Base-by-base conservation (phyloP, 352 stramenopile species). In the Pythium volutum region DNA sequence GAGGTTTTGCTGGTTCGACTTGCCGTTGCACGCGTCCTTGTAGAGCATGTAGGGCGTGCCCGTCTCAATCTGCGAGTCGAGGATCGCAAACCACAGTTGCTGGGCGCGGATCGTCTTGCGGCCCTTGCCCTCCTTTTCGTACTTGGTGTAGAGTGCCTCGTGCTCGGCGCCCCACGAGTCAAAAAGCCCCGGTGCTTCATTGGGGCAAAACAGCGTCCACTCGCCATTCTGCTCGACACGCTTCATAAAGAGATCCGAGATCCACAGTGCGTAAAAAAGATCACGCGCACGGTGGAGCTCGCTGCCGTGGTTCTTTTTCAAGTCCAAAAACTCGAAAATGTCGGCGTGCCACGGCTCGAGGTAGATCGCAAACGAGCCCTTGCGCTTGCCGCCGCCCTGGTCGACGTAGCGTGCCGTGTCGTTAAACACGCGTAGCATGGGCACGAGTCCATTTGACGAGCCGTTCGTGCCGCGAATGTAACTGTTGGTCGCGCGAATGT, bases 381-480 rank as follows among this genome's bases (percentile, higher is more conserved):
- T 99, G 51, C 97, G 84, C 71, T 99, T 97, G 66, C 97, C 96
- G 52, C 96, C 96, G 36, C 96, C 96, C 77, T 99, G 98, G 78
- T 99, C 97, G 48, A 99, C 98, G 76, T 99, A 99, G 16, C 98
- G 87, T 0, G 97, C 97, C 25, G 98, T 99, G 79, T 99, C 98
- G 81, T 99, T 99, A 74, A 99, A 99, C 43, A 99, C 98, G n/a
- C 98, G 86, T 34, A 99, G 81, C 98, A 99, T 99, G 26, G 98
- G 98, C 27, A 99, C 97, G 67, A 99, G 98, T 15, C 98, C 98
- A 67, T 99, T 99, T 25, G 94, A 98, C 5, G 95, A 97, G 46
- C 98, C 97, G 69, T 99, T 99, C 10, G 97, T 99, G 39, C 97
- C 97, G 16, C 95, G 92, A 59, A 99, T 99, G 90, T 99, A 99